A percentile compares a stretch with the other conserved stretches of the same genome.
Evolutionary conservation across 192 early-diverging fungal genomes (phyloP).

Genomic region (Podila epicladia): DNA sequence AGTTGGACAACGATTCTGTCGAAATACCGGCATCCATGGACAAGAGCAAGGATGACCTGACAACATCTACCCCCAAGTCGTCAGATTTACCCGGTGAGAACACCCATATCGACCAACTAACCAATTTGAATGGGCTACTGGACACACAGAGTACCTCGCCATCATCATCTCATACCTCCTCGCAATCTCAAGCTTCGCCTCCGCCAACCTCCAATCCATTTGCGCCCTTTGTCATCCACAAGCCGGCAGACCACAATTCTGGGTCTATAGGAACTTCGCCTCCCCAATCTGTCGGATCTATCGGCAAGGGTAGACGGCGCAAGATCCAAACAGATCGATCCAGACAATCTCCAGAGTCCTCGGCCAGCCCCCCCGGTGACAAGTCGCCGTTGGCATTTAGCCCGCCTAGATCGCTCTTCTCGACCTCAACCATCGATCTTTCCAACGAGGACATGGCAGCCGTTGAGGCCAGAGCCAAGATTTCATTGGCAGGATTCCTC

Average conservation of each 20-base stretch:
- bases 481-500: conserved; percentile 4
- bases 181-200: not conserved
- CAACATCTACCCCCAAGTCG: too few relatives aligned
- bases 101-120: too few relatives aligned
- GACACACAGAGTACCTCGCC: not conserved
- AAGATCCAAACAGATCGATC: conserved; percentile 35
- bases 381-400: not conserved
- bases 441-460: conserved; percentile 4
- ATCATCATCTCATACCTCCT: not conserved
- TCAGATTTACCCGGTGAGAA: too few relatives aligned
- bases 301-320: conserved; percentile 28
- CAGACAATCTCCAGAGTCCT: not conserved
- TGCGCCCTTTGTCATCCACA: conserved; percentile 10
- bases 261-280: not conserved
- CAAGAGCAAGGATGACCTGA: not conserved
- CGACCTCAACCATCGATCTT: not conserved
- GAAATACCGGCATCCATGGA: not conserved
- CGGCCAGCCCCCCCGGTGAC: not conserved
- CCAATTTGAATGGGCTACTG: not conserved
- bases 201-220: conserved; percentile 7
- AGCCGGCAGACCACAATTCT: not conserved
- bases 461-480: conserved; percentile 17
- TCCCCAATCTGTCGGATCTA: conserved; percentile 5
- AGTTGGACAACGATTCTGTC: not conserved
- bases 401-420: not conserved